Evolutionary conservation across 2,329 filamentous ascomycete species (phyloP), one percentile per base, ranked within the genome.

Genomic region (Sporothrix humicola): DNA sequence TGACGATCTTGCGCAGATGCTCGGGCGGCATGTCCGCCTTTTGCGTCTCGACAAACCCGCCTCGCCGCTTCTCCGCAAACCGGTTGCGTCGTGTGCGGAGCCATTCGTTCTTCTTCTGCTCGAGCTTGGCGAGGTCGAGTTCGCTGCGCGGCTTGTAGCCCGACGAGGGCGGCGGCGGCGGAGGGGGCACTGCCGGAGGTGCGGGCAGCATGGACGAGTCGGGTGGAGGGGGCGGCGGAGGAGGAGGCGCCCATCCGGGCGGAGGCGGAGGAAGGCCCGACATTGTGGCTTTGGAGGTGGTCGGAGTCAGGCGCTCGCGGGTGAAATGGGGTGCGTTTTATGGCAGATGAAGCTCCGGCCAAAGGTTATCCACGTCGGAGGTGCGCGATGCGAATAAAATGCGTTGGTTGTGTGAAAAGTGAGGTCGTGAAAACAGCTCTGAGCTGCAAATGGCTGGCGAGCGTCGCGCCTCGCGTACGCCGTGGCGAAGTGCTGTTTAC

Each of bases 41-140:
- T 80, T 98, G 95, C 7, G 95, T 97, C 84, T 99, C 95, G 0
- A 99, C 94, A 76, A 98, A 98, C 0, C 97, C 96, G 26, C 92
- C 94, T 83, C 97, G 97, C 75, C 96, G 89, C 88, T 98, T 98
- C 87, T 99, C 97, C 70, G 94, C 94, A 77, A 98, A 99, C 72
- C 96, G 91, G 81, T 94, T 96, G 78, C 94, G 91, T 84, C 97
- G 96, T 77, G 88, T 90, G 75, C 95, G 92, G 79, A 98, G 87
- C 97, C 97, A 99, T 91, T 98, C 95, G 82, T 94, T 97, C 88
- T 98, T 99, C 88, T 98, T 99, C 83, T 98, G 93, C 73, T 95
- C 93, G 80, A 98, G 97, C 85, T 99, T 99, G 71, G 94, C 94
- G 79, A 93, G 88, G 77, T 95, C 93, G 61, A 94, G 91, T 80